Evolutionary conservation across 805 yeast species (phyloP).

Genomic region (Lipomyces orientalis): DNA sequence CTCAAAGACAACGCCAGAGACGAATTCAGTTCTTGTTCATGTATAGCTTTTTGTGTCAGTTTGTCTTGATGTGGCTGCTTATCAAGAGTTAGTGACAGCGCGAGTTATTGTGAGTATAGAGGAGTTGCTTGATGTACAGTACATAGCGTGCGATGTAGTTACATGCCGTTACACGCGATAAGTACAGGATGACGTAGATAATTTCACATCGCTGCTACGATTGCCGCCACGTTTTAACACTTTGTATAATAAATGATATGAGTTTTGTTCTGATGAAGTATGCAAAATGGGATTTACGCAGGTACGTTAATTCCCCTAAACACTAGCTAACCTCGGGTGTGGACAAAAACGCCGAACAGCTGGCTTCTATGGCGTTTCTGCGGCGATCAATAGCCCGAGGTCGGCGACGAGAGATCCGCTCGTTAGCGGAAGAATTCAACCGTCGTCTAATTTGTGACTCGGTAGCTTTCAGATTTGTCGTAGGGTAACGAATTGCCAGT

Average conservation of each 20-base stretch:
- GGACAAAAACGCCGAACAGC: no score
- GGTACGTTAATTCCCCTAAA: no score
- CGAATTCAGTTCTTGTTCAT: conserved; percentile 86
- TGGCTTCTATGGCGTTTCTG: no score
- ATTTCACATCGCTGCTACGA: neutral
- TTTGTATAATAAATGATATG: neutral
- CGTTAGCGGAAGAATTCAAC: no score
- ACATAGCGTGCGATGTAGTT: neutral
- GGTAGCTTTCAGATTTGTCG: no score
- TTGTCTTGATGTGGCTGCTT: conserved; percentile 75
- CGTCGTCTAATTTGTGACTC: no score
- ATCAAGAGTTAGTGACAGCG: conserved; percentile 35
- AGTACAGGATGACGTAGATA: neutral
- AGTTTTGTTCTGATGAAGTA: neutral
- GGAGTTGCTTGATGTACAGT: neutral
- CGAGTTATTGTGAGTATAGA: neutral
- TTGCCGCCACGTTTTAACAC: neutral
- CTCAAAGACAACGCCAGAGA: conserved; percentile 71
- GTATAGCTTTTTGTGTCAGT: conserved; percentile 83
- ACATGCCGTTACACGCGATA: neutral
- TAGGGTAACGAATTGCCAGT: no score
- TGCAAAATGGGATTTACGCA: neutral
- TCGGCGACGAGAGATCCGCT: no score
- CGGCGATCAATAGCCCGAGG: no score
- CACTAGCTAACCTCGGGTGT: no score